These are phyloP conservation scores for Xylaria scruposa DNA, from an alignment of 495 filamentous ascomycete species.

Conservation along the genomic window DNA sequence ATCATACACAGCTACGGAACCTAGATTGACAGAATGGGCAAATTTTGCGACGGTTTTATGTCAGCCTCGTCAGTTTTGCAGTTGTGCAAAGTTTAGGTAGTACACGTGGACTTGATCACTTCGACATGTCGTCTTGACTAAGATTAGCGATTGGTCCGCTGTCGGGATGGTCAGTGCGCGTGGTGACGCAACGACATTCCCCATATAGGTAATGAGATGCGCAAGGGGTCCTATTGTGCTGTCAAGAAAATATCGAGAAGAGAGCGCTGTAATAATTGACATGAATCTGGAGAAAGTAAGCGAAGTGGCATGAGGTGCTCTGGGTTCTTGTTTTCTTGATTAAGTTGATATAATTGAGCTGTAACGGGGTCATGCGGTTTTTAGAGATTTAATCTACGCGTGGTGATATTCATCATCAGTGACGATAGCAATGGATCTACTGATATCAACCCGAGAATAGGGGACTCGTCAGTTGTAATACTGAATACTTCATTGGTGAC, in stretches of 20 bases:
- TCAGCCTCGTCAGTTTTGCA: not conserved
- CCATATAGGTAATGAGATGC: constrained; percentile 5
- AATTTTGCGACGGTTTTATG: not conserved
- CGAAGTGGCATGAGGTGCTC: not conserved
- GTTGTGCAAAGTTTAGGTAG: not conserved
- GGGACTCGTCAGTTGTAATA: constrained; percentile 4
- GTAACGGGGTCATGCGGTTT: not conserved
- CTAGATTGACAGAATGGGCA: not conserved
- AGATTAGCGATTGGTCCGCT: not conserved
- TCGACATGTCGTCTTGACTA: not conserved
- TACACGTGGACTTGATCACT: not conserved
- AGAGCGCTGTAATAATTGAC: not conserved
- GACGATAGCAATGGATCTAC: not conserved
- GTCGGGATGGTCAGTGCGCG: not conserved
- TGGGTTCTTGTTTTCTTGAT: not conserved
- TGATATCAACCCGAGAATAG: not conserved
- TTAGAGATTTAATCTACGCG: not conserved
- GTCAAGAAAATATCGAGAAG: not conserved
- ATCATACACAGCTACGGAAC: not conserved
- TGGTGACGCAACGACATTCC: constrained; percentile 8
- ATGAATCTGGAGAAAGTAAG: not conserved
- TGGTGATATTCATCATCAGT: not conserved
- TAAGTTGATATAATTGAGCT: not conserved
- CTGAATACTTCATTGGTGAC: not conserved
- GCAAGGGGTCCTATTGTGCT: not conserved